phyloP scores from a whole-genome alignment of 2,329 filamentous ascomycete species.

The Talaromyces sp. region DNA sequence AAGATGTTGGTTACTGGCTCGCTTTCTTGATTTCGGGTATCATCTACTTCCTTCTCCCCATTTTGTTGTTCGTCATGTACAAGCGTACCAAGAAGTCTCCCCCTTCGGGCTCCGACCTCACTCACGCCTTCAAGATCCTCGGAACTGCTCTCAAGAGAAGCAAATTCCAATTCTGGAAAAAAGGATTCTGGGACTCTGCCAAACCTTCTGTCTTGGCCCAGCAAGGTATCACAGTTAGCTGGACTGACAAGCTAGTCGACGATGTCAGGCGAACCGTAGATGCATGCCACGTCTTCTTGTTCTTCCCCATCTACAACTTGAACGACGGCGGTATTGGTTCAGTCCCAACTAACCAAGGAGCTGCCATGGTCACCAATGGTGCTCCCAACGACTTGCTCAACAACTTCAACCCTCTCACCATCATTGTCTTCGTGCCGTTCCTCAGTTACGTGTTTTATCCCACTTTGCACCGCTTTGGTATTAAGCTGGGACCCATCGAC shows the following conservation, averaged over 20 bases:
- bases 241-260: slow-evolving; percentile 36
- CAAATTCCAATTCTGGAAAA: slow-evolving; percentile 31
- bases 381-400: slow-evolving; percentile 50
- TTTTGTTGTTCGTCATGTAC: slow-evolving; percentile 33
- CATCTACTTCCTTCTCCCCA: slow-evolving; percentile 37
- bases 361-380: slow-evolving; percentile 49
- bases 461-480: slow-evolving; percentile 37
- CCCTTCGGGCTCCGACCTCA: slow-evolving; percentile 34
- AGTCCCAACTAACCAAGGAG: slow-evolving; percentile 48
- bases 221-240: slow-evolving; percentile 27
- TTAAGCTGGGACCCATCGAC: slow-evolving; percentile 48
- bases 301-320: slow-evolving; percentile 38
- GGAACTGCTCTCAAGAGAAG: slow-evolving; percentile 31
- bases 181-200: slow-evolving; percentile 34
- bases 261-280: slow-evolving; percentile 33
- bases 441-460: slow-evolving; percentile 51
- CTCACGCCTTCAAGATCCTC: slow-evolving; percentile 33
- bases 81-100: slow-evolving; percentile 32
- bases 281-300: slow-evolving; percentile 37
- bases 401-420: slow-evolving; percentile 52
- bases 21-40: slow-evolving; percentile 29
- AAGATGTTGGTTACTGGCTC: slow-evolving; percentile 59
- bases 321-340: slow-evolving; percentile 51
- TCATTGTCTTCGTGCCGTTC: slow-evolving; percentile 48
- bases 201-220: slow-evolving; percentile 32